A percentile compares a stretch with the other conserved stretches of the same genome.
These are phyloP conservation scores for Tolypocladium album DNA, from an alignment of 2,329 filamentous ascomycete species.

Conservation along the genomic window DNA sequence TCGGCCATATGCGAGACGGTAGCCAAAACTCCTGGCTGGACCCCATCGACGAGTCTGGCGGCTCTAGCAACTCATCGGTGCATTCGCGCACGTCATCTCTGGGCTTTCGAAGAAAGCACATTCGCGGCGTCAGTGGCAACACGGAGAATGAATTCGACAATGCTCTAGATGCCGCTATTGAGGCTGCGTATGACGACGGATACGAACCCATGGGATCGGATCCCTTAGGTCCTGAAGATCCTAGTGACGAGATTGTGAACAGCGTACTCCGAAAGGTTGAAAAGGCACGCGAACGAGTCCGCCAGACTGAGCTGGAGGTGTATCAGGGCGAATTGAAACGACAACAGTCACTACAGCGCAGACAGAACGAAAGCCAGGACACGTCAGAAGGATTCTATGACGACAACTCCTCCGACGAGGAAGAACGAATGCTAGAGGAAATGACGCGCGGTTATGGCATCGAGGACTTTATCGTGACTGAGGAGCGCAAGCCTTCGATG, in stretches of 20 bases:
- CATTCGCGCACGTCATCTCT: slow-evolving; percentile 70
- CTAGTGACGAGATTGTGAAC: slow-evolving; percentile 34
- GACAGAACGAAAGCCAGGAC: slow-evolving; percentile 5
- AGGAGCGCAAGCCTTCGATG: slow-evolving; percentile 43
- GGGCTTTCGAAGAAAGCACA: slow-evolving; percentile 56
- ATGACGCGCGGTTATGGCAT: slow-evolving; percentile 77
- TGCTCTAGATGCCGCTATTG: slow-evolving; percentile 87
- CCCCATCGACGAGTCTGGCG: slow-evolving; percentile 82
- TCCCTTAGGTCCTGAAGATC: slow-evolving; percentile 21
- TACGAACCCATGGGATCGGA: slow-evolving; percentile 59
- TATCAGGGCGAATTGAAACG: slow-evolving; percentile 14
- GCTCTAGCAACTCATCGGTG: slow-evolving; percentile 67
- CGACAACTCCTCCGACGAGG: slow-evolving; percentile 56
- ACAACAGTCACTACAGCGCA: slow-evolving; percentile 20
- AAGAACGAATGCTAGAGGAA: slow-evolving; percentile 73
- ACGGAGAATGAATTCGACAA: slow-evolving; percentile 90
- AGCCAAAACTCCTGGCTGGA: slow-evolving; percentile 89
- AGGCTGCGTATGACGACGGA: slow-evolving; percentile 89
- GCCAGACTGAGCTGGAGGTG: slow-evolving; percentile 62
- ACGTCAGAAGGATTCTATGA: slow-evolving; percentile 48
- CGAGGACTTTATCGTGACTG: slow-evolving; percentile 64
- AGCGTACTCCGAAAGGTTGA: slow-evolving; percentile 58
- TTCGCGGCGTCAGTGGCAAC: slow-evolving; percentile 55
- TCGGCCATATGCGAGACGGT: slow-evolving; percentile 41
- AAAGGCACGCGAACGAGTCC: slow-evolving; percentile 63